Percentiles rank a stretch among this genome's conserved stretches.
Evolutionary conservation across 805 yeast species (phyloP).

Genomic region (Saccharomycodes ludwigii): DNA sequence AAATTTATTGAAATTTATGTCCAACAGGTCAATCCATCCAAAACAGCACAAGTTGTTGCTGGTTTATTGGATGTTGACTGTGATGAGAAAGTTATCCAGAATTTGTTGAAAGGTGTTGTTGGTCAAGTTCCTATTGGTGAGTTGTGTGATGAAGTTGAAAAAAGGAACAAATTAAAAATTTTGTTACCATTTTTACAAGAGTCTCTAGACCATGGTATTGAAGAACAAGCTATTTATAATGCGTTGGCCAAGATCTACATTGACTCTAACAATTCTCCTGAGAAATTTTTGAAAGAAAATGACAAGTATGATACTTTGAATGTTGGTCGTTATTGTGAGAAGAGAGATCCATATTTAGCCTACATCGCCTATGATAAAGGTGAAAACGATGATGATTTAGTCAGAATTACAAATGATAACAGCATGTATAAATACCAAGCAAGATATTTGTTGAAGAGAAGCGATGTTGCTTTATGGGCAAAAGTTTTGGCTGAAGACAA

Average conservation of each 20-base stretch:
- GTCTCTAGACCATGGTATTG: slow-evolving; percentile 69
- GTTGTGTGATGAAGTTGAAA: slow-evolving; percentile 88
- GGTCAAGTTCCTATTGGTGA: slow-evolving; percentile 91
- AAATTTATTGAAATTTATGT: slow-evolving; percentile 96
- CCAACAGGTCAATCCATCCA: slow-evolving; percentile 92
- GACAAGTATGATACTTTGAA: slow-evolving; percentile 80
- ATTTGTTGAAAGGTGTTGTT: slow-evolving; percentile 43
- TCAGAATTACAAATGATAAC: slow-evolving; percentile 89
- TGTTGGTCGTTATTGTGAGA: slow-evolving; percentile 97
- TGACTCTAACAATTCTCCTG: slow-evolving; percentile 96
- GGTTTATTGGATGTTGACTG: slow-evolving; percentile 95
- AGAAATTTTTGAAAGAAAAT: slow-evolving; percentile 88
- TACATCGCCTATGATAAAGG: slow-evolving; percentile 97
- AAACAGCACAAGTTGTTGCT: slow-evolving; percentile 93
- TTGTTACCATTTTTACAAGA: slow-evolving; percentile 88
- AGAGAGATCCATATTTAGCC: slow-evolving; percentile 96
- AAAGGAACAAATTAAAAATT: slow-evolving; percentile 86
- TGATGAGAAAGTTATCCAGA: slow-evolving; percentile 79
- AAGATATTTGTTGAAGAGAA: slow-evolving; percentile 79
- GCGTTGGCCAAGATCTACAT: slow-evolving; percentile 96
- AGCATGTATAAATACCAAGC: slow-evolving; percentile 98
- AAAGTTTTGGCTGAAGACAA: slow-evolving; percentile 65
- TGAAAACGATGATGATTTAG: slow-evolving; percentile 75
- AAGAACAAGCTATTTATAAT: slow-evolving; percentile 85
- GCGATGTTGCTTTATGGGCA: slow-evolving; percentile 78